phyloP scores from a whole-genome alignment of 2,329 filamentous ascomycete species.

The Colletotrichum chlorophyti region DNA sequence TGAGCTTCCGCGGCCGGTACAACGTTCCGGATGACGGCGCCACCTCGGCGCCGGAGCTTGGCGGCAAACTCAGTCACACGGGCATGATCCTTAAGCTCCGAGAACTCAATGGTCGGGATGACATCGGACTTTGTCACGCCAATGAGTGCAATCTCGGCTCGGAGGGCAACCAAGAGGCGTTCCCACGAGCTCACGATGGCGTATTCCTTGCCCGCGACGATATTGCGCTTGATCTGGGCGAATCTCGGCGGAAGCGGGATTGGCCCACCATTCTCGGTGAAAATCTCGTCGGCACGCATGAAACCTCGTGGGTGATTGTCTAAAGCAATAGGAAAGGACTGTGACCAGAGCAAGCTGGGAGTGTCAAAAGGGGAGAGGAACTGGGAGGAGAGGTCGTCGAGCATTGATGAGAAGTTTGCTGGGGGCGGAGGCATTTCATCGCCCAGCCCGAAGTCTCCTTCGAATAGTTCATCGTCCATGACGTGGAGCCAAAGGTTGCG shows the following conservation, averaged over 20 bases:
- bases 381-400: conserved; percentile 17
- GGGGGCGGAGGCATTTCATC: conserved; percentile 13
- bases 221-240: conserved; percentile 60
- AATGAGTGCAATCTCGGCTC: conserved; percentile 59
- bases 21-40: conserved; percentile 69
- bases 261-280: conserved; percentile 28
- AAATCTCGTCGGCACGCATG: conserved; percentile 26
- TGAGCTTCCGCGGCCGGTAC: conserved; percentile 63
- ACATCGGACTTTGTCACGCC: conserved; percentile 56
- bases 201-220: conserved; percentile 61
- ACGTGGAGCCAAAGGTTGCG: not conserved
- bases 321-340: conserved; percentile 26
- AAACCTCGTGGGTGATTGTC: conserved; percentile 26
- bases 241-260: conserved; percentile 65
- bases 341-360: conserved; percentile 30
- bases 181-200: conserved; percentile 62
- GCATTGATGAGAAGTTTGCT: conserved; percentile 16
- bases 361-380: conserved; percentile 27
- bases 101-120: conserved; percentile 63
- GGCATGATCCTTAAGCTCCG: conserved; percentile 53
- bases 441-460: conserved; percentile 3
- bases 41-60: conserved; percentile 46
- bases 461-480: conserved; percentile 18
- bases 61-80: conserved; percentile 58
- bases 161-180: conserved; percentile 58